Percentiles rank a stretch among this genome's conserved stretches.
Evolutionary conservation across 2,329 filamentous ascomycete species (phyloP).

Genomic region (Penicillium decumbens): DNA sequence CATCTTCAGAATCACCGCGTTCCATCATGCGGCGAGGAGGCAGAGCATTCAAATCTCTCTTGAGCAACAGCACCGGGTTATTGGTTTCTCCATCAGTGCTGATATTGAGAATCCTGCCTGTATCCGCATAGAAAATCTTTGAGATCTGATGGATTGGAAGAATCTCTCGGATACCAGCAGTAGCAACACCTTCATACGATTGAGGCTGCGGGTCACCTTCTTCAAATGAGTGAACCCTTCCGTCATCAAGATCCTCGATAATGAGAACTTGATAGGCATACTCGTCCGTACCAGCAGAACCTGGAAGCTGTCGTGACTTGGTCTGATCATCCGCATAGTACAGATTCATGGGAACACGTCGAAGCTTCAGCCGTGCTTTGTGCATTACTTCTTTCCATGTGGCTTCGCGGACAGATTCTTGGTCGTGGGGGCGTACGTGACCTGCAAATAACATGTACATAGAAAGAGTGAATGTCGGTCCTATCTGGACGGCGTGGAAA

Average conservation of each 20-base stretch:
- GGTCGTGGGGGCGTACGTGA: conserved; percentile 58
- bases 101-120: conserved; percentile 83
- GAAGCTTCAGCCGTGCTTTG: conserved; percentile 78
- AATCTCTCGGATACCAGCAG: conserved; percentile 62
- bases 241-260: conserved; percentile 75
- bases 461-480: conserved; percentile 78
- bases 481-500: conserved; percentile 68
- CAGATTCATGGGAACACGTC: conserved; percentile 61
- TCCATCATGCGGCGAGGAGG: conserved; percentile 58
- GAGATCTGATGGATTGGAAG: conserved; percentile 71
- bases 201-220: conserved; percentile 54
- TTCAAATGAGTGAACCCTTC: conserved; percentile 62
- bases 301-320: conserved; percentile 27
- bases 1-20: conserved; percentile 39
- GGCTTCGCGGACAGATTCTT: conserved; percentile 58
- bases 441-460: conserved; percentile 93
- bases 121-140: conserved; percentile 91
- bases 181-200: conserved; percentile 56
- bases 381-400: conserved; percentile 97
- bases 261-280: conserved; percentile 79
- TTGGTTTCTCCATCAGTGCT: conserved; percentile 63
- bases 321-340: conserved; percentile 25
- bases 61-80: conserved; percentile 69
- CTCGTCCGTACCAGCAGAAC: conserved; percentile 51
- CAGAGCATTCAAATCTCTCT: conserved; percentile 62